Evolutionary conservation across 768 basidiomycete genomes (phyloP), one percentile per base, ranked within the genome.

Genomic region (Agrocybe chaxingu): DNA sequence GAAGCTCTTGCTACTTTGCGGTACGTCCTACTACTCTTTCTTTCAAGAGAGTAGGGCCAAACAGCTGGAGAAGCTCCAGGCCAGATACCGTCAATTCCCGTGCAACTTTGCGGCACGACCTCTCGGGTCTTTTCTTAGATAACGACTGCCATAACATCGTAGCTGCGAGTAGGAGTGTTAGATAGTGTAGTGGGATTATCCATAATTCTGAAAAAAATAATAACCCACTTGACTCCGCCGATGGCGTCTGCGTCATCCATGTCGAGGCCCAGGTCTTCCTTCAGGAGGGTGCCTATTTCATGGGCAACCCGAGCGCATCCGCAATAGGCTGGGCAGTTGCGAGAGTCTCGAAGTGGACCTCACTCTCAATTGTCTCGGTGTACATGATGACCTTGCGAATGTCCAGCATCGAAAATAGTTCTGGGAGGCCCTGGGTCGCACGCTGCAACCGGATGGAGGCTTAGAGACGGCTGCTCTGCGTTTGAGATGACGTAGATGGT

Each of bases 301-400:
- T 60, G 10, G 57, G 53, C 24, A 63, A 48, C 1, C 58, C 57
- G 12, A 66, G 53, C 7, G 57, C 45, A 19, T 55, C 53, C n/a
- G 62, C 64, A 16, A 58, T 57, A 13, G 64, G 64, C 45, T 55
- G 48, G 4, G 62, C 46, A 6, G 64, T 66, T 6, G 48, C 42
- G 8, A 59, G 43, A 3, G 64, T 63, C 29, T 57, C 56, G 30
- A 60, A 57, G 37, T 60, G 63, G 12, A 57, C 57, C 29, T 52
- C 52, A 24, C 61, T 59, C 19, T 61, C 62, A 29, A 52, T 54
- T 43, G 61, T 61, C 18, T 54, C 50, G 2, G 59, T 57, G 42
- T 62, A 66, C 47, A 58, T 56, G 31, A 63, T 52, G 34, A 66
- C 61, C 35, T 62, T 59, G n/a, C 63, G 61, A 39, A 63, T 59